A percentile compares a stretch with the other conserved stretches of the same genome.
Conservation (phyloP, 192 early-diverging fungal species). For the Umbelopsis sp. region DNA sequence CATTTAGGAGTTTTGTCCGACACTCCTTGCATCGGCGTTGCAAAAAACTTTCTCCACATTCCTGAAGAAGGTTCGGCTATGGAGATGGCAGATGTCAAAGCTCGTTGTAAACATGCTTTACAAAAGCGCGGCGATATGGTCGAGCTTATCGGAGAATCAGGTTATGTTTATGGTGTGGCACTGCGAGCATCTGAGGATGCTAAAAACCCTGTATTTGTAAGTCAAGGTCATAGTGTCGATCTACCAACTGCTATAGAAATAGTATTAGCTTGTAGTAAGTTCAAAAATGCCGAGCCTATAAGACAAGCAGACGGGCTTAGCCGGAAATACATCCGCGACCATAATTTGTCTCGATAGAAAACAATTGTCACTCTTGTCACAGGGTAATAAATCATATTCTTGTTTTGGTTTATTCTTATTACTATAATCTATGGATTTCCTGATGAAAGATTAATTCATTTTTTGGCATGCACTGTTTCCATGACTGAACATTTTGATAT, state of each 20-base stretch:
- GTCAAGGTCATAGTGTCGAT: conserved; percentile 76
- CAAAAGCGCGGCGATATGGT: conserved; percentile 44
- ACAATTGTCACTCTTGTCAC: background rate
- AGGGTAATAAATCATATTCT: background rate
- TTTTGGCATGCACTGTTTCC: background rate
- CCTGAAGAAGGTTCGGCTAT: conserved; percentile 52
- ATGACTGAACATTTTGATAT: background rate
- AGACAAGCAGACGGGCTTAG: conserved; percentile 78
- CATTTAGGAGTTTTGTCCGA: conserved; percentile 75
- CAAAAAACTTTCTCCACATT: conserved; percentile 88
- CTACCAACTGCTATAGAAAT: conserved; percentile 70
- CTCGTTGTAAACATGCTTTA: conserved; percentile 35
- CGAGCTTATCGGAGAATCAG: conserved; percentile 45
- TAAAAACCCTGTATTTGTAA: conserved; percentile 87
- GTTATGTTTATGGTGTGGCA: conserved; percentile 51
- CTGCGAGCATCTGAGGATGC: conserved; percentile 47
- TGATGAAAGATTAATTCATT: background rate
- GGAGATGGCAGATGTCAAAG: conserved; percentile 58
- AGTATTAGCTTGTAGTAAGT: conserved; percentile 54
- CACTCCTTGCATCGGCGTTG: conserved; percentile 85
- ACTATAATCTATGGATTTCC: background rate
- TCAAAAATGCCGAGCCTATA: conserved; percentile 89
- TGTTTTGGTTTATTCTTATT: background rate
- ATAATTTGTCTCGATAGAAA: background rate
- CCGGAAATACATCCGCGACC: conserved; percentile 53